These are phyloP conservation scores for Phaeosphaeriaceae sp. DNA, from an alignment of 2,329 filamentous ascomycete genomes.

Conservation along the genomic window DNA sequence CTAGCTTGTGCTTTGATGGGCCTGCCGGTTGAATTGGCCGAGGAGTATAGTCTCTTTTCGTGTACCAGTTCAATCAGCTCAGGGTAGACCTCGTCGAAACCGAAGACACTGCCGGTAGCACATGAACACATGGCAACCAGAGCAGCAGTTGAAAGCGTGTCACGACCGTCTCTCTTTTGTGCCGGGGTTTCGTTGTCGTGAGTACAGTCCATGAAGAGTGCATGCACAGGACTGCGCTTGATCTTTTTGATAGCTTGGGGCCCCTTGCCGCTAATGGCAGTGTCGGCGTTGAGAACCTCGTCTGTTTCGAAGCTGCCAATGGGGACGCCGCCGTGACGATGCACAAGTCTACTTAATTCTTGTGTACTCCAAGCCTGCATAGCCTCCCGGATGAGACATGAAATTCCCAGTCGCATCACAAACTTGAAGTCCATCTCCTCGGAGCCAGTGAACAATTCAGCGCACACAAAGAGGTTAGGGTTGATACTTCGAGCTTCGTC, in stretches of 20 bases:
- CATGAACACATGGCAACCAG: slow-evolving; percentile 96
- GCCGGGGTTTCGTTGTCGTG: slow-evolving; percentile 97
- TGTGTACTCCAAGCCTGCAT: slow-evolving; percentile 98
- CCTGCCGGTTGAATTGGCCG: slow-evolving; percentile 69
- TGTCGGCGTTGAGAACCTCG: slow-evolving; percentile 71
- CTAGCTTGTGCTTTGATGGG: slow-evolving; percentile 69
- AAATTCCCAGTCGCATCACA: slow-evolving; percentile 89
- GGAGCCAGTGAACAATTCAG: slow-evolving; percentile 93
- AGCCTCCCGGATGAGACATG: slow-evolving; percentile 90
- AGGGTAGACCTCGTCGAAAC: slow-evolving; percentile 96
- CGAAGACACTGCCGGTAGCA: slow-evolving; percentile 94
- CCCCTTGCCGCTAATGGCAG: slow-evolving; percentile 23
- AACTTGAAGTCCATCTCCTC: slow-evolving; percentile 97
- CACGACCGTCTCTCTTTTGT: slow-evolving; percentile 91
- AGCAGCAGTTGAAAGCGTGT: slow-evolving; percentile 92
- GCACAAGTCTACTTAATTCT: slow-evolving; percentile 90
- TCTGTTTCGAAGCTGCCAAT: slow-evolving; percentile 98
- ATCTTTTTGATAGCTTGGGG: slow-evolving; percentile 78
- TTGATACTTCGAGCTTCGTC: slow-evolving; percentile 90
- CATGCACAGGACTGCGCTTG: slow-evolving; percentile 86
- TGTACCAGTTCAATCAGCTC: slow-evolving; percentile 90
- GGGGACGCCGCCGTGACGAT: slow-evolving; percentile 89
- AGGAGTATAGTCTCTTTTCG: slow-evolving; percentile 83
- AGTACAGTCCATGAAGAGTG: slow-evolving; percentile 98
- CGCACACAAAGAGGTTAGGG: slow-evolving; percentile 88